Conservation (phyloP, 176 grass and related monocot species). For the Zoysia pacifica region DNA sequence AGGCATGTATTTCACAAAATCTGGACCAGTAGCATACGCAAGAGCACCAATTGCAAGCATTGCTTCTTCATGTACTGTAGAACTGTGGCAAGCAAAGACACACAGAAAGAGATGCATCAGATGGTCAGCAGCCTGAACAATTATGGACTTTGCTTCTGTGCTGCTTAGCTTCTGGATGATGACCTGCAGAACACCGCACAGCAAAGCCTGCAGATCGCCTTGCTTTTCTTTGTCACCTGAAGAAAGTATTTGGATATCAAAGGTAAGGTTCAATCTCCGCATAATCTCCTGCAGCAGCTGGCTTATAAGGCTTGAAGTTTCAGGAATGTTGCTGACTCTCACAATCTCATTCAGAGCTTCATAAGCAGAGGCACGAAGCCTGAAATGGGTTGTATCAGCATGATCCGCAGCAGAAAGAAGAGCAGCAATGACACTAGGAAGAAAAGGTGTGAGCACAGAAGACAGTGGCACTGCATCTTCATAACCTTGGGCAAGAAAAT, state of each 20-base stretch:
- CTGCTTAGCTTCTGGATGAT: conserved; percentile 86
- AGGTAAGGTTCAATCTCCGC: conserved; percentile 65
- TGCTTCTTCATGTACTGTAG: conserved; percentile 90
- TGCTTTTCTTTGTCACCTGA: conserved; percentile 74
- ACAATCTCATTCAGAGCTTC: conserved; percentile 93
- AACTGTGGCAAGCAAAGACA: conserved; percentile 76
- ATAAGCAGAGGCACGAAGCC: conserved; percentile 81
- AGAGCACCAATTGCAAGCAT: conserved; percentile 93
- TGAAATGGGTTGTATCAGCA: conserved; percentile 60
- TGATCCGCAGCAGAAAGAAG: conserved; percentile 79
- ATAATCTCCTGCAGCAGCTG: conserved; percentile 72
- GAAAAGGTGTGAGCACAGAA: conserved; percentile 79
- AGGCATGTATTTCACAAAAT: conserved; percentile 84
- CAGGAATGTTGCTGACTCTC: conserved; percentile 66
- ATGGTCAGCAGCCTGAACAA: conserved; percentile 72
- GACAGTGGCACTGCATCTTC: conserved; percentile 59
- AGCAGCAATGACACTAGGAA: conserved; percentile 69
- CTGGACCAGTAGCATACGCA: conserved; percentile 83
- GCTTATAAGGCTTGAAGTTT: conserved; percentile 58
- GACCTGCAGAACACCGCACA: conserved; percentile 85
- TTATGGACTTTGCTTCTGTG: conserved; percentile 66
- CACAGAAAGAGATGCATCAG: conserved; percentile 81
- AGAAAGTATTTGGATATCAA: conserved; percentile 70
- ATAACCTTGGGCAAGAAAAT: conserved; percentile 89
- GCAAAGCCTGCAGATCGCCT: conserved; percentile 78